phyloP scores from a whole-genome alignment of 768 basidiomycete species.

The Naganishia onofrii region DNA sequence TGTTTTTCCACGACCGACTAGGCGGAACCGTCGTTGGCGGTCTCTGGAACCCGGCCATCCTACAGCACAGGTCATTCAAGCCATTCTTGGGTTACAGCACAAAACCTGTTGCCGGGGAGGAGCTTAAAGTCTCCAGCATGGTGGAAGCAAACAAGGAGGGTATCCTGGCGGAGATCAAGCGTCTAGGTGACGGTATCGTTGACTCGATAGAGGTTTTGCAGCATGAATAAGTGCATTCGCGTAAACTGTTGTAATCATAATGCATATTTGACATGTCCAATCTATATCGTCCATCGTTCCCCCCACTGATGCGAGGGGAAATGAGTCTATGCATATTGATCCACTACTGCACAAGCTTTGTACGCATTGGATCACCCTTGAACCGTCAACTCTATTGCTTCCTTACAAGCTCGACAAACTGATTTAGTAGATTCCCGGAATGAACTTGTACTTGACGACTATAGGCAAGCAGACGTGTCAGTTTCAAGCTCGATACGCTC shows the following conservation, averaged over 20 bases:
- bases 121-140: slow-evolving; percentile 55
- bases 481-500: neutral
- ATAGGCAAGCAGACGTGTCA: slow-evolving; percentile 35
- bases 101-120: slow-evolving; percentile 54
- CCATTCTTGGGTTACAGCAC: slow-evolving; percentile 79
- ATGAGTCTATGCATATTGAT: neutral
- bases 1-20: slow-evolving; percentile 77
- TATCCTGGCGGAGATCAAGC: slow-evolving; percentile 70
- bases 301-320: neutral
- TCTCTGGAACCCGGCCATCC: slow-evolving; percentile 78
- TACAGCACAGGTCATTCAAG: slow-evolving; percentile 66
- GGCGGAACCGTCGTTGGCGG: slow-evolving; percentile 77
- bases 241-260: neutral
- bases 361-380: neutral
- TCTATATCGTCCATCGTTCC: neutral
- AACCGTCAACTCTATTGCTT: neutral
- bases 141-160: slow-evolving; percentile 68
- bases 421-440: slow-evolving; percentile 74
- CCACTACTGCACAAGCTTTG: neutral
- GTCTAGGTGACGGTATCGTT: slow-evolving; percentile 70
- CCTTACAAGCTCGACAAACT: neutral
- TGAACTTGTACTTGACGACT: slow-evolving; percentile 85
- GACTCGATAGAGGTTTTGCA: slow-evolving; percentile 52
- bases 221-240: slow-evolving; percentile 40
- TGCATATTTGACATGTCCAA: neutral